Evolutionary conservation across 2,329 filamentous ascomycete species (phyloP).

Genomic region (Aspergillus pseudoterreus): DNA sequence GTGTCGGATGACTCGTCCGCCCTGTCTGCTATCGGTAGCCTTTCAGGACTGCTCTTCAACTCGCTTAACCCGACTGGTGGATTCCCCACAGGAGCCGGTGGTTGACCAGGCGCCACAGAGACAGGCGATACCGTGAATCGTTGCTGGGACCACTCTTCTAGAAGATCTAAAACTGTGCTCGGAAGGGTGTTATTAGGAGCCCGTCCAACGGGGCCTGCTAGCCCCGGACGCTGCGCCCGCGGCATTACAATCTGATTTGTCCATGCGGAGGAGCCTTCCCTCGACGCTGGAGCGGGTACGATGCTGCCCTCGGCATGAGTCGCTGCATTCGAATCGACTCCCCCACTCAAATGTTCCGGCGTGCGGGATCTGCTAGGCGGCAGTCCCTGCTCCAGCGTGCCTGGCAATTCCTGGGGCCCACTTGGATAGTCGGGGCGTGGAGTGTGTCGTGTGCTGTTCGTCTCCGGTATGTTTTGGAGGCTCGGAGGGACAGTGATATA

Average conservation of each 20-base stretch:
- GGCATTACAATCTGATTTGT: conserved; percentile 1
- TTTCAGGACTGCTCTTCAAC: not conserved
- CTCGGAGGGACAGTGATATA: not conserved
- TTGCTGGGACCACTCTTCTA: conserved; percentile 2
- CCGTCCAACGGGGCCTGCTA: not conserved
- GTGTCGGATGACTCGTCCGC: not conserved
- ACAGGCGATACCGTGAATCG: not conserved
- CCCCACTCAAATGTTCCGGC: conserved; percentile 22
- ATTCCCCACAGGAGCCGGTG: not conserved
- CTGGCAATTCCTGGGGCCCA: conserved; percentile 19
- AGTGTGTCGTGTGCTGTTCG: not conserved
- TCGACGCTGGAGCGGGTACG: not conserved
- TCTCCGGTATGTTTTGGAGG: not conserved
- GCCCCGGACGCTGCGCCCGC: not conserved
- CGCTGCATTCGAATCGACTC: not conserved
- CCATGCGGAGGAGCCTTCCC: not conserved
- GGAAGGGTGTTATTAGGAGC: not conserved
- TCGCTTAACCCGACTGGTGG: not conserved
- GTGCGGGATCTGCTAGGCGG: conserved; percentile 23
- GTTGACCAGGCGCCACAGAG: not conserved
- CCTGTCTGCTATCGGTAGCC: not conserved
- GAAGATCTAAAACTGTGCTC: not conserved
- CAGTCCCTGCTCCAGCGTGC: conserved; percentile 25
- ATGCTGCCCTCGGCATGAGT: not conserved
- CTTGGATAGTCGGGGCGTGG: not conserved